Base-by-base conservation (phyloP, 768 basidiomycete genomes). In the Lactarius hatsudake region DNA sequence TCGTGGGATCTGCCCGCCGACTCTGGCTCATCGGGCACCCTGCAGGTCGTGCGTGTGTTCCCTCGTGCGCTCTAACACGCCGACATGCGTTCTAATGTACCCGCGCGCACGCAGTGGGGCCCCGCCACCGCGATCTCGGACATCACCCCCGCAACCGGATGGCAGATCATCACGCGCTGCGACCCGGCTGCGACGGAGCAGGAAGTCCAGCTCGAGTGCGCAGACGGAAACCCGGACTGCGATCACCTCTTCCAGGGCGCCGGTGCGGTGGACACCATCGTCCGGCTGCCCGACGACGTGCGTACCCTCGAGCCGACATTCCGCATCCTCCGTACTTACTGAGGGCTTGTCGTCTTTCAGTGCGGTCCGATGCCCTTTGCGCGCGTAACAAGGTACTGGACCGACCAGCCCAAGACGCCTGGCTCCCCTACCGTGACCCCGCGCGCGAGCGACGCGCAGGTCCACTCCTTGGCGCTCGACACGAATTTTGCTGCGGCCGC, bases 241-340 rank as follows among this genome's bases (percentile, higher is more conserved):
- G 64, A 64, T 8, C 71, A 72, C 62, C 28, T 72, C 43, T 67
- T 71, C 48, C 62, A 71, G 32, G 66, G 59, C 7, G 30, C 30
- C 30, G 65, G 65, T 13, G 67, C 68, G 2, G 67, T 64, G 36
- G 62, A 69, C 54, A 72, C 68, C 9, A 72, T 72, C 28, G 68
- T 72, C n/a, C 71, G 67, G 42, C 42, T 72, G 26, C 71, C 71
- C 2, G 68, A 72, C 6, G 54, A 23, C 20, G 69, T 69, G 20
- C 20, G 63, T 38, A 4, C 12, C 8, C 15, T 5, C 5, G 32
- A 34, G 9, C 42, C 5, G 20, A 7, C 26, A 5, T 1, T 53
- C n/a, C 17, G 8, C 28, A 4, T 15, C 30, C 20, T 26, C 32
- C 20, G 61, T 23, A 15, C 51, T 20, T 38, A 30, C 20, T 2